phyloP scores from a whole-genome alignment of 805 yeast genomes.

The Nakazawaea ernobii region DNA sequence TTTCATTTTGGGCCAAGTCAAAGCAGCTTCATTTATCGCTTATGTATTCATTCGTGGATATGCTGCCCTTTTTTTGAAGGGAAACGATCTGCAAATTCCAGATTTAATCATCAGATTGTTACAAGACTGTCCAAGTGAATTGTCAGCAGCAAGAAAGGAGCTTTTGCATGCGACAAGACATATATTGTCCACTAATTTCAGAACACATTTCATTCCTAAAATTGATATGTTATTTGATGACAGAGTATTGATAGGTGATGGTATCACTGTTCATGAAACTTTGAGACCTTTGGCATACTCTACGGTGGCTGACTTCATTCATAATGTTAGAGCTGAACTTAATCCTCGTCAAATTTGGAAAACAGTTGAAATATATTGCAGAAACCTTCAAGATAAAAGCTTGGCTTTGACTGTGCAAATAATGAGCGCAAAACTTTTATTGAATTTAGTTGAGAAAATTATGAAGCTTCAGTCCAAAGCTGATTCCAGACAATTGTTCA shows the following conservation, averaged over 20 bases:
- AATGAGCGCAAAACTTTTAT: conserved; percentile 87
- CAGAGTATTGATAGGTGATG: conserved; percentile 83
- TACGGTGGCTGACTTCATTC: conserved; percentile 93
- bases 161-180: conserved; percentile 91
- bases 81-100: conserved; percentile 66
- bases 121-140: conserved; percentile 94
- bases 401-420: conserved; percentile 88
- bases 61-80: conserved; percentile 56
- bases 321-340: conserved; percentile 80
- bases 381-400: conserved; percentile 71
- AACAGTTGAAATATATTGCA: conserved; percentile 78
- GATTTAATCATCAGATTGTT: conserved; percentile 78
- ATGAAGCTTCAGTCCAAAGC: conserved; percentile 74
- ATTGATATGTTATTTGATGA: conserved; percentile 84
- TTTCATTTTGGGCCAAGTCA: conserved; percentile 87
- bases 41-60: conserved; percentile 85
- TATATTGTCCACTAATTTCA: conserved; percentile 84
- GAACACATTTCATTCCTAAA: conserved; percentile 77
- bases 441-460: conserved; percentile 86
- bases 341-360: conserved; percentile 81
- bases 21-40: conserved; percentile 92
- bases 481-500: conserved; percentile 78
- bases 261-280: conserved; percentile 85
- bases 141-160: conserved; percentile 88
- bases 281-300: conserved; percentile 91